Evolutionary conservation across 345 rosid species (phyloP).

Genomic region (Anastatica hierochuntica): DNA sequence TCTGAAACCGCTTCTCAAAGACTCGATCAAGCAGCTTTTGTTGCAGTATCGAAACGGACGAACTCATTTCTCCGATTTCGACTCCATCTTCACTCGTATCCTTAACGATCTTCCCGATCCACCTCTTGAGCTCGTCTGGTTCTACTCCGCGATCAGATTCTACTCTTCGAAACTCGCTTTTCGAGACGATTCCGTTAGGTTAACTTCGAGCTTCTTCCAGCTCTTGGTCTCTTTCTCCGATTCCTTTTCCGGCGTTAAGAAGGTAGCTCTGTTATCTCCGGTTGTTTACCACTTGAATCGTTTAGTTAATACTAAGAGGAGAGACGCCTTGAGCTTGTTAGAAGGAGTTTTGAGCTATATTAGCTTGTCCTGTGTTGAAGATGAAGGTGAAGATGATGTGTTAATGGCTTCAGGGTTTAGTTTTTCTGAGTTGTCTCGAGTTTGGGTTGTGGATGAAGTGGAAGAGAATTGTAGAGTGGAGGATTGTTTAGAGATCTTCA

Average conservation of each 20-base stretch:
- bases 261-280: conserved; percentile 50
- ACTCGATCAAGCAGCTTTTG: conserved; percentile 51
- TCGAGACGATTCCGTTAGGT: conserved; percentile 14
- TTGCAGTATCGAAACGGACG: conserved; percentile 35
- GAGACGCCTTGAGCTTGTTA: conserved; percentile 41
- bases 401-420: conserved; percentile 29
- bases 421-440: conserved; percentile 37
- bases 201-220: conserved; percentile 42
- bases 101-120: conserved; percentile 43
- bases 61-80: conserved; percentile 51
- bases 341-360: conserved; percentile 45
- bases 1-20: conserved; percentile 42
- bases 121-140: conserved; percentile 62
- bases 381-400: conserved; percentile 25
- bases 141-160: conserved; percentile 50
- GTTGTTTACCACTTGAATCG: conserved; percentile 41
- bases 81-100: conserved; percentile 51
- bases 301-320: conserved; percentile 16
- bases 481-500: conserved; percentile 39
- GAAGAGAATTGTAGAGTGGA: conserved; percentile 22
- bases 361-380: conserved; percentile 25
- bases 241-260: conserved; percentile 32
- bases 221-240: conserved; percentile 43
- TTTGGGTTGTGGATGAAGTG: conserved; percentile 51
- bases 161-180: conserved; percentile 30